Base-by-base conservation (phyloP, 768 basidiomycete species). In the Lactarius indigo region DNA sequence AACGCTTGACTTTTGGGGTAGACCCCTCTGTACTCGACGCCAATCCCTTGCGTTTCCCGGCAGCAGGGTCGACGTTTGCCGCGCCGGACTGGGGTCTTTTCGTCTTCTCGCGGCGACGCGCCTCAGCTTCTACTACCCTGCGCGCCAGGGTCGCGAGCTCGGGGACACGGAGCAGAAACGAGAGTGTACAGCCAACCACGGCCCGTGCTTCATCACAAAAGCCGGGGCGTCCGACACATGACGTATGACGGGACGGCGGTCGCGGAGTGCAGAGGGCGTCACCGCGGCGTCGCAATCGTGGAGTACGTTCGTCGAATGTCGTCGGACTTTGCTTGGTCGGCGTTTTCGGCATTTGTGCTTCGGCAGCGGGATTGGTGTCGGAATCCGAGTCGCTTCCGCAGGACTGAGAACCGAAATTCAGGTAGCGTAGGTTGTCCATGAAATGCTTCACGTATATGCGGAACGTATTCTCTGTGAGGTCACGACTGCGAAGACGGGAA, bases 371-470 rank as follows among this genome's bases (percentile, higher is more conserved):
- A 12, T 62, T 41, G 1, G 35, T 30, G 33, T 61, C 62, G 42
- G 64, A 59, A 37, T 66, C 66, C 62, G 28, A n/a, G 55, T 62
- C 57, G 57, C 41, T 18, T 26, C 31, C 47, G 59, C 41, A 33
- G 15, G 57, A n/a, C 12, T 28, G 50, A 9, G 50, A 17, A 26
- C 10, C 8, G n/a, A 59, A 59, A 31, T 60, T 58, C 12, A 63
- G 68, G 63, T 59, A 72, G 59, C 28, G 52, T 42, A 79, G 77
- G 71, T 87, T 79, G 70, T 90, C 85, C 87, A 93, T 89, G 75
- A 86, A 92, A 70, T 92, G 87, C 69, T 90, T 91, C 66, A 93
- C 70, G 70, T 93, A 91, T 44, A 90, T 82, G 13, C 88, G 82
- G 73, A 93, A 90, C 0, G 86, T 88, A 66, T 88, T 88, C 3